Conservation (phyloP, 1,284 basidiomycete genomes). For the Pseudomicrostroma phylloplanum region DNA sequence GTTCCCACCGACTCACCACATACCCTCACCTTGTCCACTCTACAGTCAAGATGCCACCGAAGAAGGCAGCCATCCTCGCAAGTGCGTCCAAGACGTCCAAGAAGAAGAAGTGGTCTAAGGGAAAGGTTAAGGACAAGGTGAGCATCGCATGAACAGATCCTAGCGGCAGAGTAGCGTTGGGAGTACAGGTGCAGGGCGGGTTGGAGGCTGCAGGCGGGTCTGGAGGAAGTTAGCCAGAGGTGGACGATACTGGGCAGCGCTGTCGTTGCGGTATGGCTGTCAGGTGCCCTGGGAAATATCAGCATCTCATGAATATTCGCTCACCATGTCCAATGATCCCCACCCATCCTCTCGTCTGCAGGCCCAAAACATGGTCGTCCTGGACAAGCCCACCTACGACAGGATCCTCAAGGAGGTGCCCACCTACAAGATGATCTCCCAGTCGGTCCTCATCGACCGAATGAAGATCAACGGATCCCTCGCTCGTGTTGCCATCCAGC, state of each 20-base stretch:
- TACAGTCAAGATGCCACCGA: conserved; percentile 45
- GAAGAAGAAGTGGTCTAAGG: conserved; percentile 99
- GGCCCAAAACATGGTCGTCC: conserved; percentile 72
- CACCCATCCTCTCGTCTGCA: conserved; percentile 13
- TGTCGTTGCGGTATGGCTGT: too few relatives aligned
- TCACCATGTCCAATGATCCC: too few relatives aligned
- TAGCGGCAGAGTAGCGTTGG: too few relatives aligned
- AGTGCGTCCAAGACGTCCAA: conserved; percentile 58
- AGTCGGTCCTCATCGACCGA: conserved; percentile 82
- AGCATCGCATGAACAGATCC: conserved; percentile 14
- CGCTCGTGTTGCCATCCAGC: conserved; percentile 84
- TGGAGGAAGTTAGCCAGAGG: too few relatives aligned
- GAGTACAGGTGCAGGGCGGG: too few relatives aligned
- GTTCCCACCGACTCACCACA: not conserved
- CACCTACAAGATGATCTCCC: conserved; percentile 98
- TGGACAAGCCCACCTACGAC: conserved; percentile 68
- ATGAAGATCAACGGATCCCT: conserved; percentile 92
- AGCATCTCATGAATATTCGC: too few relatives aligned
- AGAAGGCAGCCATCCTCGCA: conserved; percentile 51
- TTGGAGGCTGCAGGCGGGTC: too few relatives aligned
- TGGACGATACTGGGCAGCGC: too few relatives aligned
- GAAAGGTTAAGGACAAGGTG: conserved; percentile 98
- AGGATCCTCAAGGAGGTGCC: conserved; percentile 98
- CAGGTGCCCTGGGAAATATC: too few relatives aligned
- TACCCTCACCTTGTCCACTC: not conserved